Percentiles rank a stretch among this genome's conserved stretches.
phyloP scores from a whole-genome alignment of 2,329 filamentous ascomycete genomes.

The Ophiostoma piceae region DNA sequence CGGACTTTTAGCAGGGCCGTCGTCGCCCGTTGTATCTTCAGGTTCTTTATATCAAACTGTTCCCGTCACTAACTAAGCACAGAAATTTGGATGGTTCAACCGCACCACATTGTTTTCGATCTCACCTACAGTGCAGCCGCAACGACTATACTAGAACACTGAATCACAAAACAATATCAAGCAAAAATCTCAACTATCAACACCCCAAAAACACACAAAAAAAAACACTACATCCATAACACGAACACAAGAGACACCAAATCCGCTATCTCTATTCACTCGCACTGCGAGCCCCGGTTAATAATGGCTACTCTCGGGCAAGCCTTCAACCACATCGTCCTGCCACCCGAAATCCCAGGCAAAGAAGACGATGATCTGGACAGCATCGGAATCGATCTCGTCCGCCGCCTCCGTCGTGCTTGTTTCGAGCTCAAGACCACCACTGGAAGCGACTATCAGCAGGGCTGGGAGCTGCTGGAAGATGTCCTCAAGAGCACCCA shows the following conservation, averaged over 20 bases:
- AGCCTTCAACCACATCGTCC: slow-evolving; percentile 25
- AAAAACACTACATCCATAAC: background rate
- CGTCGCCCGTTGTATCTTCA: background rate
- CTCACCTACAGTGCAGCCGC: background rate
- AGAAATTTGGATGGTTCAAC: background rate
- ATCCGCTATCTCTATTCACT: background rate
- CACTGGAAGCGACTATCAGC: background rate
- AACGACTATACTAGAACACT: background rate
- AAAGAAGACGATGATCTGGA: slow-evolving; percentile 13
- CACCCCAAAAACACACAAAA: background rate
- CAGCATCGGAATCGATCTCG: background rate
- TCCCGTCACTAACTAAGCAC: background rate
- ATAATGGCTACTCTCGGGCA: slow-evolving; percentile 8
- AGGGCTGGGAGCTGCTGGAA: slow-evolving; percentile 16
- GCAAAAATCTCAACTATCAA: background rate
- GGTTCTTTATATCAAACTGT: background rate
- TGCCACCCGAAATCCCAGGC: slow-evolving; percentile 23
- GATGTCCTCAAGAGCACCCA: background rate
- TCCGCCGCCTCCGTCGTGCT: slow-evolving; percentile 16
- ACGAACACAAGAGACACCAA: background rate
- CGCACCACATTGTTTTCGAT: background rate
- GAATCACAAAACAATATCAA: background rate
- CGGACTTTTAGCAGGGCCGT: too few relatives aligned
- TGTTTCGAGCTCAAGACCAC: slow-evolving; percentile 3
- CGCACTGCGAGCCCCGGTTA: background rate